Conservation (phyloP, 805 yeast species). For the Yarrowia phangngaensis region DNA sequence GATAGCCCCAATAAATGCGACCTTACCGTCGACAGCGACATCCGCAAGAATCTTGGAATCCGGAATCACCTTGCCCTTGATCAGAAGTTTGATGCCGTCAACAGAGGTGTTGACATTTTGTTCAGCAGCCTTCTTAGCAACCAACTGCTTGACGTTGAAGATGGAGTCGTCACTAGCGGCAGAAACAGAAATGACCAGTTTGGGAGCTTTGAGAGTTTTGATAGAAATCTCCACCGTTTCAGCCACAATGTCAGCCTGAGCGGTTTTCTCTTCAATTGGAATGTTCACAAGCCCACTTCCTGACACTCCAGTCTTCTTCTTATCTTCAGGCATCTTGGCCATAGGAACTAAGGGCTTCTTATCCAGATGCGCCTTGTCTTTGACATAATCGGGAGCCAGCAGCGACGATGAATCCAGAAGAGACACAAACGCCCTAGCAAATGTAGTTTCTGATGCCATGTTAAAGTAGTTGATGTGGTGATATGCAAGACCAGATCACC, state of each 20-base stretch:
- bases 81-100: slow-evolving; percentile 20
- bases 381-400: slow-evolving; percentile 16
- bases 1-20: slow-evolving; percentile 19
- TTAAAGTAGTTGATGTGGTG: background rate
- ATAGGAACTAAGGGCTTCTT: slow-evolving; percentile 16
- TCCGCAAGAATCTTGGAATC: slow-evolving; percentile 28
- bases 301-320: slow-evolving; percentile 12
- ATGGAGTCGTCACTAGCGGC: slow-evolving; percentile 11
- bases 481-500: too few relatives aligned
- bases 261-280: slow-evolving; percentile 12
- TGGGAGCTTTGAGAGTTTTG: slow-evolving; percentile 23
- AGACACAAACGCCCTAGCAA: slow-evolving; percentile 21
- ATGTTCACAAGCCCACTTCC: slow-evolving; percentile 15
- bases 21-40: slow-evolving; percentile 23
- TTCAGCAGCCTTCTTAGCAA: slow-evolving; percentile 22
- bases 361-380: slow-evolving; percentile 24
- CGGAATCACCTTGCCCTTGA: slow-evolving; percentile 28
- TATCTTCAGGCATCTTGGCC: slow-evolving; percentile 27
- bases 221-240: slow-evolving; percentile 23
- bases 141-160: slow-evolving; percentile 22
- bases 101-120: slow-evolving; percentile 11
- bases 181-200: slow-evolving; percentile 9
- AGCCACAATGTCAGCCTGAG: slow-evolving; percentile 2
- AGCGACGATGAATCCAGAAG: slow-evolving; percentile 19
- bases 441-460: slow-evolving; percentile 24